phyloP scores from a whole-genome alignment of 2,329 filamentous ascomycete species.

The Diaporthe sp. region DNA sequence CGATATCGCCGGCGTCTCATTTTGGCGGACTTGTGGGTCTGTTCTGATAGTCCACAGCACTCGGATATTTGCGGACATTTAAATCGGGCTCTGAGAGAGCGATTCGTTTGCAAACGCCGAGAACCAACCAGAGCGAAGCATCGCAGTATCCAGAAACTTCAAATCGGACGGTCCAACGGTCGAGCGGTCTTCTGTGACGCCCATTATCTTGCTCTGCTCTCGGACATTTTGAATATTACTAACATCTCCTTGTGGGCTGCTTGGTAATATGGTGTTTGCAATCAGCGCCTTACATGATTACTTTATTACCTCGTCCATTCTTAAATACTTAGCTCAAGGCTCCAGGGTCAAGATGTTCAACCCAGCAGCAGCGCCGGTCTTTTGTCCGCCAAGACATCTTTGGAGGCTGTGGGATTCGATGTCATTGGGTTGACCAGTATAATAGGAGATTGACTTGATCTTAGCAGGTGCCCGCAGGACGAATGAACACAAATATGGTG shows the following conservation, averaged over 20 bases:
- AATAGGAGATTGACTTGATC: not conserved
- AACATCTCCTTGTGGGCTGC: not conserved
- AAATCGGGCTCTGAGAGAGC: too few species aligned
- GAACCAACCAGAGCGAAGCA: not conserved
- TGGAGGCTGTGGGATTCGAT: not conserved
- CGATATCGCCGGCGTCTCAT: not conserved
- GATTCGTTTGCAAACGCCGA: not conserved
- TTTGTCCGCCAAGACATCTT: not conserved
- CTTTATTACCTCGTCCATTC: not conserved
- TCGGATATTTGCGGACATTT: conserved; percentile 26
- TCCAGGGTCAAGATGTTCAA: not conserved
- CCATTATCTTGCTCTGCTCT: not conserved
- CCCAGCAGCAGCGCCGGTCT: not conserved
- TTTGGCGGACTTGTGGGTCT: not conserved
- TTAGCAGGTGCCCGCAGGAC: not conserved
- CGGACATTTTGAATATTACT: conserved; percentile 13
- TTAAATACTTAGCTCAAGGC: not conserved
- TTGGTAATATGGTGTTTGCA: not conserved
- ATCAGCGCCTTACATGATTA: not conserved
- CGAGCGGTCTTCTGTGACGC: not conserved
- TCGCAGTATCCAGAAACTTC: too few species aligned
- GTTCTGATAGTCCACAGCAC: not conserved
- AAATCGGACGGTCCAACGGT: not conserved
- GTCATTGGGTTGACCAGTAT: not conserved
- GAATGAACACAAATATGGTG: not conserved